Evolutionary conservation across 352 stramenopile genomes (phyloP), one percentile per base, ranked within the genome.

Genomic region (Thalassiosira ordinaria): DNA sequence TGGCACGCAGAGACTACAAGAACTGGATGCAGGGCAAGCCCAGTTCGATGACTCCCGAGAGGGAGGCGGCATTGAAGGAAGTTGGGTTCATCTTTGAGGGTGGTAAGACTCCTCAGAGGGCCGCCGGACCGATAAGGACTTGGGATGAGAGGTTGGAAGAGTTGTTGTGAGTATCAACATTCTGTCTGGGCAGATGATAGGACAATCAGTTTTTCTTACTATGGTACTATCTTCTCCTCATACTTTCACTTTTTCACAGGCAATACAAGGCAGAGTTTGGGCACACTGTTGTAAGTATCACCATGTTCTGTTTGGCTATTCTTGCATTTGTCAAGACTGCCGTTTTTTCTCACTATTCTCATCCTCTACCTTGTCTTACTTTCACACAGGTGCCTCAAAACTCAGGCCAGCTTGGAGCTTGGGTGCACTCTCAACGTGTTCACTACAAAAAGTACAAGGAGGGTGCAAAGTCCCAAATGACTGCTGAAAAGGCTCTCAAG

Each of bases 101-200:
- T 52, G 66, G 65, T 16, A 85, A 85, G 31, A 74, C 62, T 27
- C 71, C 68, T 6, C 41, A 73, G 33, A 65, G 69, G n/a, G 56
- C 11, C 3, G 53, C 71, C 9, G 61, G 16, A 7, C 29, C 18
- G 13, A 65, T 51, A 2, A 80, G 84, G 51, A 53, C 53, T 20
- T 90, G 84, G 84, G 67, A 90, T 1, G 68, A 83, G 57, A 46
- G 80, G 3, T 85, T 82, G 53, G 62, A 82, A 26, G 67, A 88
- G 26, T 69, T 90, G 26, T 18, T 88, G 49, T 53, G 60, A 63
- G 59, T 69, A 33, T 24, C 2, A 62, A 3, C 44, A 33, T 41
- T 13, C 31, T 61, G 14, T 66, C 27, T 8, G 13, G 0, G 26
- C n/a, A n/a, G 52, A n/a, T 14, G 39, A 8, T 56, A 31, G 49